phyloP scores from a whole-genome alignment of 1,284 basidiomycete species.

The Phellopilus nigrolimitatus region DNA sequence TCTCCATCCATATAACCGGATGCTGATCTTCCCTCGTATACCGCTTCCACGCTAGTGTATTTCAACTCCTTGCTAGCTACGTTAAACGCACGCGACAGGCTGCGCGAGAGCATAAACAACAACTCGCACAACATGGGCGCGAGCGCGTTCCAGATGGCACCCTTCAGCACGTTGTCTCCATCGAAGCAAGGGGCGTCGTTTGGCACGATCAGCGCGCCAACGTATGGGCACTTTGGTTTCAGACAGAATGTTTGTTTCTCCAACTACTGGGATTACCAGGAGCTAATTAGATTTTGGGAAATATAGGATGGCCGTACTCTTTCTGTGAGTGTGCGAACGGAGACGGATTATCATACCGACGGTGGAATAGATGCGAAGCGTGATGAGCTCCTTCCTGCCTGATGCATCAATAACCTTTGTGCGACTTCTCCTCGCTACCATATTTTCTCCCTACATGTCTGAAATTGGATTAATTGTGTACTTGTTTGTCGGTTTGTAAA shows the following conservation, averaged over 20 bases:
- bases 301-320: neutral
- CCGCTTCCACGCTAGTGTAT: conserved; percentile 12
- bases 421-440: no score
- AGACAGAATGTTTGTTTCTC: neutral
- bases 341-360: conserved; percentile 11
- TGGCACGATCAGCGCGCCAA: conserved; percentile 2
- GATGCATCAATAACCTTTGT: no score
- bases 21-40: neutral
- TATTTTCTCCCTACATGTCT: no score
- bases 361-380: no score
- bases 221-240: neutral
- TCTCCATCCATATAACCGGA: neutral
- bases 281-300: neutral
- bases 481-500: no score
- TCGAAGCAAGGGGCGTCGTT: neutral
- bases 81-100: conserved; percentile 8
- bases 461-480: no score
- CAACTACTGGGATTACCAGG: neutral
- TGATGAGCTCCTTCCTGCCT: no score
- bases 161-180: neutral
- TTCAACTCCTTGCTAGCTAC: conserved; percentile 12
- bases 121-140: neutral
- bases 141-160: conserved; percentile 1
- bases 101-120: conserved; percentile 3
- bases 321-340: neutral